Base-by-base conservation (phyloP, 768 basidiomycete species). In the Podaxis sp. region DNA sequence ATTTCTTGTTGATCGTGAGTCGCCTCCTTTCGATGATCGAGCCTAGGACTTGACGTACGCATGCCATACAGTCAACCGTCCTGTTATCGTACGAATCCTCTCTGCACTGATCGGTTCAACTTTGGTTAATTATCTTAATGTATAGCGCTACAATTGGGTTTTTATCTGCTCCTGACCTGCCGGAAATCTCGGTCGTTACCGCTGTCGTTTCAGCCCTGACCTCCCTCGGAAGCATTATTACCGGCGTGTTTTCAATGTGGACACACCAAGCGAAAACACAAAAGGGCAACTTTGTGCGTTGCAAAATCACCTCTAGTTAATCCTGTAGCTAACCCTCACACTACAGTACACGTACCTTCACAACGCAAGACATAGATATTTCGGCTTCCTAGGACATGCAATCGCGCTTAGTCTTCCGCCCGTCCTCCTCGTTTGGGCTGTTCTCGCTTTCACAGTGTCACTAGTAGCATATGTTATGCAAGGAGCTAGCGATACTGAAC, bases 161-260 rank as follows among this genome's bases (percentile, higher is more conserved):
- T 41, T 67, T 85, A 37, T 75, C 82, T 2, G 73, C 82, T n/a
- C 74, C 77, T 4, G 72, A 78, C 57, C 71, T 84, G 17, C 72
- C 75, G 33, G 71, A 74, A 62, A 64, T 69, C n/a, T 71, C 73
- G 13, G 69, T 72, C 59, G 68, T 78, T 24, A 75, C 77, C 4
- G 77, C 81, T 3, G 78, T 78, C 24, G 69, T 81, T 4, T 83
- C 84, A 4, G 75, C 81, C 12, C 76, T 85, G 44, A 74, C 78
- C 24, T 82, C 84, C 17, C 72, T 85, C n/a, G 81, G 82, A 4
- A 85, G 83, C 64, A 81, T 84, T 59, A 82, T 83, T 13, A 76
- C 81, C 12, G 84, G 83, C 4, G 82, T 84, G 1, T 85, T 85
- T 66, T 82, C 80, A 46, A 81, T 84, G 20, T 85, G 84, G 84